Evolutionary conservation across 2,329 filamentous ascomycete species (phyloP).

Genomic region (Zasmidium citrigriseum): DNA sequence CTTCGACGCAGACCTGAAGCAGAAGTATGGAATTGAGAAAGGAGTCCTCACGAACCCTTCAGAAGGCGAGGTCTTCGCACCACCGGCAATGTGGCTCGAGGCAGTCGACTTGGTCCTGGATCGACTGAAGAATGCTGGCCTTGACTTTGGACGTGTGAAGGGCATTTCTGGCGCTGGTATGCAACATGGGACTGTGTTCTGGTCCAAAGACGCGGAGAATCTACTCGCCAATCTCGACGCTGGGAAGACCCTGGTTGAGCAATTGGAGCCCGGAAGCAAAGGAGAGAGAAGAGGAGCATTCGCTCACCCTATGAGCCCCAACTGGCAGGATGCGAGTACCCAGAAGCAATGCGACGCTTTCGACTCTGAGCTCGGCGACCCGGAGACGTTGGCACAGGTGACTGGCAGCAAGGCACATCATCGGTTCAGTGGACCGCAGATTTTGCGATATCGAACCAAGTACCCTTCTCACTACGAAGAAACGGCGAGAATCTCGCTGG

Average conservation of each 20-base stretch:
- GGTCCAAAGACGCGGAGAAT: slow-evolving; percentile 69
- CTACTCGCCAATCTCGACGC: slow-evolving; percentile 64
- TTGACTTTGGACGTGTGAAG: slow-evolving; percentile 72
- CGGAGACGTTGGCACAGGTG: slow-evolving; percentile 69
- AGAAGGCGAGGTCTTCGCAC: slow-evolving; percentile 88
- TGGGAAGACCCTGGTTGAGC: slow-evolving; percentile 65
- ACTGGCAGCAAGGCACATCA: slow-evolving; percentile 96
- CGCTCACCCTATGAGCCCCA: slow-evolving; percentile 84
- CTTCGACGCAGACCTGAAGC: slow-evolving; percentile 83
- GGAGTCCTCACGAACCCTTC: slow-evolving; percentile 80
- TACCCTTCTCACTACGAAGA: slow-evolving; percentile 78
- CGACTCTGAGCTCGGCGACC: slow-evolving; percentile 68
- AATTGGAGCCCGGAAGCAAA: slow-evolving; percentile 56
- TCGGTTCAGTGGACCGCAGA: slow-evolving; percentile 97
- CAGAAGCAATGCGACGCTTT: slow-evolving; percentile 89
- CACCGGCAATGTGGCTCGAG: slow-evolving; percentile 92
- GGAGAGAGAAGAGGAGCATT: slow-evolving; percentile 59
- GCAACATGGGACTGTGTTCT: slow-evolving; percentile 97
- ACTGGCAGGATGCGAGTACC: slow-evolving; percentile 98
- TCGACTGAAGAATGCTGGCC: slow-evolving; percentile 67
- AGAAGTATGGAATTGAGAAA: slow-evolving; percentile 71
- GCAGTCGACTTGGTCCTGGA: slow-evolving; percentile 82
- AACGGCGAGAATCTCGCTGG: slow-evolving; percentile 84
- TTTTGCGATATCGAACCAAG: slow-evolving; percentile 80
- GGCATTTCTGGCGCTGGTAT: slow-evolving; percentile 91